Evolutionary conservation across 192 early-diverging fungal species (phyloP).

Genomic region (Radiomyces spectabilis): DNA sequence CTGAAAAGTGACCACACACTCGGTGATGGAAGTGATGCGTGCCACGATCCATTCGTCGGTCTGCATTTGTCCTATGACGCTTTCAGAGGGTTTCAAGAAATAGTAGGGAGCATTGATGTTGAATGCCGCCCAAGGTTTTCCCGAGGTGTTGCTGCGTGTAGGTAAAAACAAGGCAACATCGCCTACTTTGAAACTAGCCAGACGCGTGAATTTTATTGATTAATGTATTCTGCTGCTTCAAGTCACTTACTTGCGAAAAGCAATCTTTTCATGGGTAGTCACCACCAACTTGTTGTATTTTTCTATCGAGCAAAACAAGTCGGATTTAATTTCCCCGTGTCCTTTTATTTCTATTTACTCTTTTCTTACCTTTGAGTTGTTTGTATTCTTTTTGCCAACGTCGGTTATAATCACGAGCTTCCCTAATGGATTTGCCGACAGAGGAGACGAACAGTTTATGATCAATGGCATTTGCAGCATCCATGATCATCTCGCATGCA

Average conservation of each 20-base stretch:
- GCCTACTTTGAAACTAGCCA: slow-evolving; percentile 46
- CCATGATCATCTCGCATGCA: slow-evolving; percentile 12
- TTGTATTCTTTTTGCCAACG: slow-evolving; percentile 26
- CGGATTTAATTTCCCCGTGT: too few species aligned
- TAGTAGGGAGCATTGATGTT: slow-evolving; percentile 49
- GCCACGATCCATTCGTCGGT: slow-evolving; percentile 45
- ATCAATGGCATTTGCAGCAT: slow-evolving; percentile 9
- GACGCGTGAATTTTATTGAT: too few species aligned
- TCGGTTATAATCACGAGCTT: slow-evolving; percentile 15
- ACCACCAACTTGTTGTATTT: slow-evolving; percentile 32
- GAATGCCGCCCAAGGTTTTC: slow-evolving; percentile 53
- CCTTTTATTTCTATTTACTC: background rate
- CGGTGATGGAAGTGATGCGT: slow-evolving; percentile 39
- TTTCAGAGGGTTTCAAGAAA: slow-evolving; percentile 37
- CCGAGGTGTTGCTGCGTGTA: slow-evolving; percentile 39
- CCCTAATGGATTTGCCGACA: slow-evolving; percentile 15
- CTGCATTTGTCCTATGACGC: slow-evolving; percentile 24
- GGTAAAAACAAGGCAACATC: slow-evolving; percentile 50
- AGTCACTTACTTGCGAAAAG: slow-evolving; percentile 42
- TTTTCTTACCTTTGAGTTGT: slow-evolving; percentile 21
- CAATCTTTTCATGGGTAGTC: slow-evolving; percentile 44
- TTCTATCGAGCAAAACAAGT: slow-evolving; percentile 21
- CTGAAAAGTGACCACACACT: slow-evolving; percentile 33
- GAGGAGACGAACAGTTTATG: slow-evolving; percentile 14
- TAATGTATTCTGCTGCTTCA: background rate